phyloP scores from a whole-genome alignment of 2,329 filamentous ascomycete species.

The Cladorrhinum sp. region DNA sequence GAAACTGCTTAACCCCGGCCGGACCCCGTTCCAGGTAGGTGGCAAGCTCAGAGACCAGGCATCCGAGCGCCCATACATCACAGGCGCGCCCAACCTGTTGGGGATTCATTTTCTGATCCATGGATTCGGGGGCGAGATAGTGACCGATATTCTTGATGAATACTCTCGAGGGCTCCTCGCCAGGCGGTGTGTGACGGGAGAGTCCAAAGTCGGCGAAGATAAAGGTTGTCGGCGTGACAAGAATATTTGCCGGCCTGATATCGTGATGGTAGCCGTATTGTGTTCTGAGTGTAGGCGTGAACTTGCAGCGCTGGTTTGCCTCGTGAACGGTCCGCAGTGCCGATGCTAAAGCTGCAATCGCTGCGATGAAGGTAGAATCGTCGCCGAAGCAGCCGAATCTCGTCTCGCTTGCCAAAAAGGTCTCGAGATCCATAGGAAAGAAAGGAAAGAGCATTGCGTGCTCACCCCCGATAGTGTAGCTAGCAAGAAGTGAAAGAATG shows the following conservation, averaged over 20 bases:
- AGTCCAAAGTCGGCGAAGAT: slow-evolving; percentile 3
- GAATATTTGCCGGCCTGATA: slow-evolving; percentile 1
- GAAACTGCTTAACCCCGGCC: neutral
- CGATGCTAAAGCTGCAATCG: neutral
- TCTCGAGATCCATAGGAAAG: neutral
- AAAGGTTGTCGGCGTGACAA: neutral
- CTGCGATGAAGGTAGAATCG: neutral
- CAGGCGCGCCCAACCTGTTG: neutral
- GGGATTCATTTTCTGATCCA: neutral
- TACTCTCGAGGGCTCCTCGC: neutral
- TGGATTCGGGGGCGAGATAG: neutral
- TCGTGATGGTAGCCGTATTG: slow-evolving; percentile 6
- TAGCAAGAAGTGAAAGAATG: neutral
- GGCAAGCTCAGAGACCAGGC: neutral
- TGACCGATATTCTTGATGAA: neutral
- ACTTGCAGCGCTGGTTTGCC: neutral
- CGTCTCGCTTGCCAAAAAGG: neutral
- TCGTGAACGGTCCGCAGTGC: neutral
- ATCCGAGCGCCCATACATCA: slow-evolving; percentile 3
- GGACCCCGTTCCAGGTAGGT: neutral
- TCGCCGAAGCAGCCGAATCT: neutral
- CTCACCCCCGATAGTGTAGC: neutral
- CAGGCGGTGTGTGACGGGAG: neutral
- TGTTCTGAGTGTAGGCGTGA: neutral
- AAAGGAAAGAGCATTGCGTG: neutral